A percentile compares a stretch with the other conserved stretches of the same genome.
These are phyloP conservation scores for Orbilia brochopaga DNA, from an alignment of 2,329 filamentous ascomycete genomes.

Conservation along the genomic window DNA sequence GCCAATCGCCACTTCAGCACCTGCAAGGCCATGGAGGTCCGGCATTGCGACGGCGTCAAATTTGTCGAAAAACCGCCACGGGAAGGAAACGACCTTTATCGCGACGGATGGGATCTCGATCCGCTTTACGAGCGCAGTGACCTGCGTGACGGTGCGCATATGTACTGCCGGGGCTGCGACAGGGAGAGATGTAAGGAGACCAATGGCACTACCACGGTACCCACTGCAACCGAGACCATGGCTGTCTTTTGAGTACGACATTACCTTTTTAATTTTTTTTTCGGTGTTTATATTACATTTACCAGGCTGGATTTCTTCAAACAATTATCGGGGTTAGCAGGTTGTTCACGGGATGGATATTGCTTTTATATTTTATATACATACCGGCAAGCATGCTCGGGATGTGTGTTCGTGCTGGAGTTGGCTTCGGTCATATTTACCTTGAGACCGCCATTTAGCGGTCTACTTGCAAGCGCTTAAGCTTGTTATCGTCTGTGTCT, in stretches of 20 bases:
- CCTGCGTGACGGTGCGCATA: constrained; percentile 33
- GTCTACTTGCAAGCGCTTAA: no score
- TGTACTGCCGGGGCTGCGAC: constrained; percentile 43
- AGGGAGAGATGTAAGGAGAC: constrained; percentile 26
- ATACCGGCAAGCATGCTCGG: no score
- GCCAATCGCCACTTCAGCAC: constrained; percentile 43
- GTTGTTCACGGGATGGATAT: no score
- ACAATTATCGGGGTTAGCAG: no score
- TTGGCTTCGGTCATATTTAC: no score
- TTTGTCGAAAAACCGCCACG: constrained; percentile 35
- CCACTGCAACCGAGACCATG: not conserved
- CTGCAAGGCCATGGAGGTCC: constrained; percentile 43
- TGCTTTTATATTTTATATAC: not conserved
- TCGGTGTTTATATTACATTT: constrained; percentile 7
- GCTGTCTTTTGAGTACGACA: constrained; percentile 13
- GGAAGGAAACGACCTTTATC: constrained; percentile 40
- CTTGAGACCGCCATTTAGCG: no score
- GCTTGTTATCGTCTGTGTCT: no score
- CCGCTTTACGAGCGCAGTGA: constrained; percentile 35
- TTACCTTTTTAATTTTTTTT: not conserved
- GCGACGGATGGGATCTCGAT: constrained; percentile 32
- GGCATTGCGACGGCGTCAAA: constrained; percentile 33
- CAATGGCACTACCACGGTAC: constrained; percentile 1
- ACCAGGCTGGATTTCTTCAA: not conserved
- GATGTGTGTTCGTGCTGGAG: no score